Percentiles rank a stretch among this genome's conserved stretches.
phyloP scores from a whole-genome alignment of 805 yeast genomes.

The Candida ortonii region DNA sequence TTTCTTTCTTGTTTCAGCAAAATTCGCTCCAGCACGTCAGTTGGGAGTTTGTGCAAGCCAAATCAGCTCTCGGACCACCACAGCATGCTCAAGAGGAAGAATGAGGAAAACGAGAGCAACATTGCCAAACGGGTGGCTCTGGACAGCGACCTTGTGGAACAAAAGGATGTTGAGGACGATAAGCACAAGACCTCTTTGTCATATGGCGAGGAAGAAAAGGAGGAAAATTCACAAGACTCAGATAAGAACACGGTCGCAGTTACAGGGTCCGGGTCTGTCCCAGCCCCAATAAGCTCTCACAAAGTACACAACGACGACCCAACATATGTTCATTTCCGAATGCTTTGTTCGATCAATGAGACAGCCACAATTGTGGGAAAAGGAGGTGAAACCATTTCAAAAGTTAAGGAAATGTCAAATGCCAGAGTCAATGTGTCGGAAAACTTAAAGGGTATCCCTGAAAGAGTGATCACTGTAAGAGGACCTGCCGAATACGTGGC shows the following conservation, averaged over 20 bases:
- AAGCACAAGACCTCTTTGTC: conserved; percentile 42
- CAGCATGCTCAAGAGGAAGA: conserved; percentile 58
- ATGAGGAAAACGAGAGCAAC: conserved; percentile 59
- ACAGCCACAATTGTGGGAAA: conserved; percentile 76
- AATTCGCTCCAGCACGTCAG: no score
- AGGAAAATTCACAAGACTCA: not conserved
- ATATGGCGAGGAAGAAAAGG: conserved; percentile 10
- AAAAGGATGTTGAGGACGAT: conserved; percentile 40
- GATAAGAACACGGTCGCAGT: not conserved
- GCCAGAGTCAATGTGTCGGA: conserved; percentile 72
- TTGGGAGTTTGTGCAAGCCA: no score
- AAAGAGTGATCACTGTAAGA: conserved; percentile 67
- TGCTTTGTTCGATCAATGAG: conserved; percentile 73
- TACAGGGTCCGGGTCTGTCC: not conserved
- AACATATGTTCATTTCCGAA: conserved; percentile 63
- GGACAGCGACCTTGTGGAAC: conserved; percentile 55
- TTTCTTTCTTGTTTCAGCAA: not conserved
- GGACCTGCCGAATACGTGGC: conserved; percentile 80
- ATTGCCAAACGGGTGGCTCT: conserved; percentile 67
- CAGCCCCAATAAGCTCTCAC: conserved; percentile 21
- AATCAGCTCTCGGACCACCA: conserved; percentile 4
- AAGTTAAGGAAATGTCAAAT: conserved; percentile 58
- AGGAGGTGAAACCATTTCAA: conserved; percentile 71
- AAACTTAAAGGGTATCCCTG: conserved; percentile 67
- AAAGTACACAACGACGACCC: conserved; percentile 44